Conservation (phyloP, 2,329 filamentous ascomycete species). For the Didymella pomorum region DNA sequence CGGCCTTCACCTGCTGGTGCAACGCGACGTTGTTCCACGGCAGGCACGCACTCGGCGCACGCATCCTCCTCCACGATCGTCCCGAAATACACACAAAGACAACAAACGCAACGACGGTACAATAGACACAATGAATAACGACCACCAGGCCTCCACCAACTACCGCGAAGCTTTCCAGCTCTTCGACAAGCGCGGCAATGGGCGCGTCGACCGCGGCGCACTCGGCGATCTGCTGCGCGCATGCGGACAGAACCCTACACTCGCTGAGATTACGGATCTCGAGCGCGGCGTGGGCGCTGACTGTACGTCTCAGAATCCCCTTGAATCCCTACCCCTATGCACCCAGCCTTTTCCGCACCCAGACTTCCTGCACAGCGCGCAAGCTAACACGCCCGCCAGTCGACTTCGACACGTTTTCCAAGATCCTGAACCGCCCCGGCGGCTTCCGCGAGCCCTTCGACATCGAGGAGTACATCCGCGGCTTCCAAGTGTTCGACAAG, state of each 20-base stretch:
- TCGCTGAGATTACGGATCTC: constrained; percentile 89
- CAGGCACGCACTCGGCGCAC: constrained; percentile 16
- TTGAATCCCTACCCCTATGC: not conserved
- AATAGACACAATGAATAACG: constrained; percentile 47
- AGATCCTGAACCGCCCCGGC: constrained; percentile 94
- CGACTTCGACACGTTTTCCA: constrained; percentile 97
- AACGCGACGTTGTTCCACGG: constrained; percentile 12
- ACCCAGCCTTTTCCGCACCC: not conserved
- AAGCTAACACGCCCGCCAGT: constrained; percentile 62
- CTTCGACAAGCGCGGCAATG: constrained; percentile 98
- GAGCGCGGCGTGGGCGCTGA: constrained; percentile 90
- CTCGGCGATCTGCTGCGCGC: constrained; percentile 94
- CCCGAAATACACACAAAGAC: constrained; percentile 20
- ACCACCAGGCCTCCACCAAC: constrained; percentile 79
- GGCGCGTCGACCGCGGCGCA: constrained; percentile 84
- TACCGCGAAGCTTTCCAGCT: constrained; percentile 99
- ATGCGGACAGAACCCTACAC: constrained; percentile 96
- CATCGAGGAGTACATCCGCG: constrained; percentile 97
- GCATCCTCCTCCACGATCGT: constrained; percentile 7
- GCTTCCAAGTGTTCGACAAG: constrained; percentile 99
- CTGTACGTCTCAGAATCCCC: constrained; percentile 69
- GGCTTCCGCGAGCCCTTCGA: constrained; percentile 98
- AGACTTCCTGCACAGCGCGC: not conserved
- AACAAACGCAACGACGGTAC: constrained; percentile 7
- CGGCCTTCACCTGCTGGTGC: constrained; percentile 6